These are phyloP conservation scores for Hygrophorus pudorinus DNA, from an alignment of 768 basidiomycete species.

Conservation along the genomic window DNA sequence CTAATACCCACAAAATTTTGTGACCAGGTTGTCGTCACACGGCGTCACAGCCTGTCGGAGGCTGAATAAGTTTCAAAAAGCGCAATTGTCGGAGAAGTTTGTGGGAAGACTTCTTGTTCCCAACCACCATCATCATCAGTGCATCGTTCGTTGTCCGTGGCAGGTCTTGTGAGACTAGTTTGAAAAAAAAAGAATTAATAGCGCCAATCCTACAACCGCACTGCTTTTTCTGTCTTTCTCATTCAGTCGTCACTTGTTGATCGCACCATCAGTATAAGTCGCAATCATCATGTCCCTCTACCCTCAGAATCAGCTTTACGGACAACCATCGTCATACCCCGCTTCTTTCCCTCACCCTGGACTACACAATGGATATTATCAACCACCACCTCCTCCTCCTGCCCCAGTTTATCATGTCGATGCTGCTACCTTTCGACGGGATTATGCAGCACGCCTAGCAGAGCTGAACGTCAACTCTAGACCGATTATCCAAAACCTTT, in stretches of 20 bases:
- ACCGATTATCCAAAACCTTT: slow-evolving; percentile 86
- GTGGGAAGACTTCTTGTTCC: neutral
- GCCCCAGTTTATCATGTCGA: slow-evolving; percentile 41
- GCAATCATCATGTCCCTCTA: slow-evolving; percentile 52
- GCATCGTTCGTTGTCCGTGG: slow-evolving; percentile 26
- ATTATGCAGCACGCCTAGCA: slow-evolving; percentile 62
- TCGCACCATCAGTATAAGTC: slow-evolving; percentile 23
- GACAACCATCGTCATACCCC: slow-evolving; percentile 44
- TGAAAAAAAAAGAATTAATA: slow-evolving; percentile 28
- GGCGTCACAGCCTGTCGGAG: neutral
- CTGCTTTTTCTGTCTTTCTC: neutral
- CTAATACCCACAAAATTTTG: too few species aligned
- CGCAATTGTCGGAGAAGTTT: neutral
- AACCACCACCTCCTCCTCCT: slow-evolving; percentile 29
- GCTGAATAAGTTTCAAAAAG: neutral
- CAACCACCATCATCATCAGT: slow-evolving; percentile 30
- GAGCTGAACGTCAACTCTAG: slow-evolving; percentile 91
- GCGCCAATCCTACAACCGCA: slow-evolving; percentile 4
- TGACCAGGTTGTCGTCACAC: neutral
- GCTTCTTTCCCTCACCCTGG: slow-evolving; percentile 37
- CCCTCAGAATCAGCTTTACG: slow-evolving; percentile 48
- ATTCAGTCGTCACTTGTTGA: neutral
- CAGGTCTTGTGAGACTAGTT: slow-evolving; percentile 43
- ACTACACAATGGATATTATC: slow-evolving; percentile 34
- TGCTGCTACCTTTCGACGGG: slow-evolving; percentile 66